Evolutionary conservation across 164 flowering plant species (phyloP).

Genomic region (Stephania cephalantha): DNA sequence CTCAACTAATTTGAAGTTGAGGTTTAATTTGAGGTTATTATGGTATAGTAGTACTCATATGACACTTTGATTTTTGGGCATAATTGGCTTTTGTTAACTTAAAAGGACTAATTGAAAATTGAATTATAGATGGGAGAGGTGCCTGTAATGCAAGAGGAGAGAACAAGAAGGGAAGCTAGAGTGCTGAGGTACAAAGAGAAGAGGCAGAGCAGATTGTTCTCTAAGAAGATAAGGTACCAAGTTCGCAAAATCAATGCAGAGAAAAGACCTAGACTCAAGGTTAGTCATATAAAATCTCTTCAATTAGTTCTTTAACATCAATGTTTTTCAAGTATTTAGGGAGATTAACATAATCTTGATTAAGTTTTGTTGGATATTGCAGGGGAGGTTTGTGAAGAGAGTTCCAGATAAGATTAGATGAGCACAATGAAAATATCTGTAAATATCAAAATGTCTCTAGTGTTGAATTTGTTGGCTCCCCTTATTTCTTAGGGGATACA

Average conservation of each 20-base stretch:
- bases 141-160: constrained; percentile 48
- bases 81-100: no score
- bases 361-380: constrained; percentile 15
- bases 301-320: not conserved
- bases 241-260: constrained; percentile 80
- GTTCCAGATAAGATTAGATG: constrained; percentile 17
- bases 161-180: constrained; percentile 56
- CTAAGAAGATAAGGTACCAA: constrained; percentile 71
- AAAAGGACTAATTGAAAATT: not conserved
- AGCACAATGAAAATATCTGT: not conserved
- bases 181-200: constrained; percentile 69
- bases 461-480: not conserved
- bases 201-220: constrained; percentile 53
- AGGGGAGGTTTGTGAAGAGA: constrained; percentile 59
- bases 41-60: no score
- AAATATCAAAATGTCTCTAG: not conserved
- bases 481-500: not conserved
- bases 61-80: no score
- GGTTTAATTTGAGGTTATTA: no score
- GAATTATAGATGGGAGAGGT: constrained; percentile 44
- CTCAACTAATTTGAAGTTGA: no score
- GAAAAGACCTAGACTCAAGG: constrained; percentile 67
- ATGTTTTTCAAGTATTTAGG: no score
- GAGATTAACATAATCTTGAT: not conserved
- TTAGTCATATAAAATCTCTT: not conserved